A percentile compares a stretch with the other conserved stretches of the same genome.
Evolutionary conservation across 495 filamentous ascomycete species (phyloP).

Genomic region (Neurospora africana): DNA sequence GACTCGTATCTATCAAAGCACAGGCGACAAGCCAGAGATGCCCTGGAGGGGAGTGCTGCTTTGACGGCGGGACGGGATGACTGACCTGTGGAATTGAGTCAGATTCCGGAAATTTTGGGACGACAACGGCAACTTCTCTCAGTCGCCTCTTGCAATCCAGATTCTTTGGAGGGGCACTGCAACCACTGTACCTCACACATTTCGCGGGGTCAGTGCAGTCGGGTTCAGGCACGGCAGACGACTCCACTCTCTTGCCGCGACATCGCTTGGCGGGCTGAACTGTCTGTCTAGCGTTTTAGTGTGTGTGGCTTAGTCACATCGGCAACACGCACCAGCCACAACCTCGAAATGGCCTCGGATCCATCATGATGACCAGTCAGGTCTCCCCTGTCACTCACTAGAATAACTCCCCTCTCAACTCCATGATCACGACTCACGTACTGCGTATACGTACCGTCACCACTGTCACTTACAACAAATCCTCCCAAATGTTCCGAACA

Average conservation of each 20-base stretch:
- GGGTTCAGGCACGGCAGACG: neutral
- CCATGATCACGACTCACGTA: neutral
- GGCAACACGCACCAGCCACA: neutral
- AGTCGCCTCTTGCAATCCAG: neutral
- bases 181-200: neutral
- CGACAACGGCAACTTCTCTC: neutral
- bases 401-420: neutral
- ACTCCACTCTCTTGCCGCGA: neutral
- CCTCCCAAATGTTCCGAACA: neutral
- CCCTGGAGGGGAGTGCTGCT: neutral
- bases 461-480: neutral
- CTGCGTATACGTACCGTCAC: neutral
- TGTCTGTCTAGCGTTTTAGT: neutral
- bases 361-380: neutral
- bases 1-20: neutral
- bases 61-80: neutral
- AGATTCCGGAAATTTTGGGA: constrained; percentile 1
- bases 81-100: neutral
- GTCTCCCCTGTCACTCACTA: neutral
- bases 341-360: neutral
- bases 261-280: neutral
- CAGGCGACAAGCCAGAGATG: neutral
- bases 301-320: neutral
- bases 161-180: neutral
- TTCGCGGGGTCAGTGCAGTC: neutral